Evolutionary conservation across 208 protist genomes (phyloP).

Genomic region (Leishmania turanica): DNA sequence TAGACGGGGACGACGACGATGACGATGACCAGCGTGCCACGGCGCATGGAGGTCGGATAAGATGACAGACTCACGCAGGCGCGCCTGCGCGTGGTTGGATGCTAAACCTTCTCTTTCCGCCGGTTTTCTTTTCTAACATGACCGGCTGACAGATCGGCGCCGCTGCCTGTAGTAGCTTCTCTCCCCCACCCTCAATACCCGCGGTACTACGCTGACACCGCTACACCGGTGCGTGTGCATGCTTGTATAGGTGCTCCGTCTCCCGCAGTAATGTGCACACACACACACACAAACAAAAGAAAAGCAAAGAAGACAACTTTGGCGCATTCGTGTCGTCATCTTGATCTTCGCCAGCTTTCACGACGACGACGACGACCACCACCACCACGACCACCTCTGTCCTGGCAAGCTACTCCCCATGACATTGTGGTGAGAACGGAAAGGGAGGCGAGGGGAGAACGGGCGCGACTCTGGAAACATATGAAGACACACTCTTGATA

Average conservation of each 20-base stretch:
- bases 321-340: not conserved
- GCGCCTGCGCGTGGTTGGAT: not conserved
- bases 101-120: not conserved
- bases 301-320: not conserved
- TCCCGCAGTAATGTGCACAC: not conserved
- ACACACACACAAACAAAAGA: no score
- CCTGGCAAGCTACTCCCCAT: not conserved
- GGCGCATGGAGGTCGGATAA: not conserved
- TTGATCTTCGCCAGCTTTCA: not conserved
- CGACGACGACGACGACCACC: no score
- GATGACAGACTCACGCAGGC: not conserved
- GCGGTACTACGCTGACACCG: not conserved
- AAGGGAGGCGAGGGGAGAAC: not conserved
- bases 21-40: not conserved
- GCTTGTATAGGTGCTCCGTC: not conserved
- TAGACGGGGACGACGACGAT: slow-evolving; percentile 13
- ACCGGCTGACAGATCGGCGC: not conserved
- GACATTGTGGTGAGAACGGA: not conserved
- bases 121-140: not conserved
- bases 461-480: not conserved
- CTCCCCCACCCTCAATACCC: not conserved
- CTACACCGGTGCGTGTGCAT: not conserved
- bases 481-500: not conserved
- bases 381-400: not conserved
- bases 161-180: not conserved